Base-by-base conservation (phyloP, 192 early-diverging fungal species). In the Podila minutissima region DNA sequence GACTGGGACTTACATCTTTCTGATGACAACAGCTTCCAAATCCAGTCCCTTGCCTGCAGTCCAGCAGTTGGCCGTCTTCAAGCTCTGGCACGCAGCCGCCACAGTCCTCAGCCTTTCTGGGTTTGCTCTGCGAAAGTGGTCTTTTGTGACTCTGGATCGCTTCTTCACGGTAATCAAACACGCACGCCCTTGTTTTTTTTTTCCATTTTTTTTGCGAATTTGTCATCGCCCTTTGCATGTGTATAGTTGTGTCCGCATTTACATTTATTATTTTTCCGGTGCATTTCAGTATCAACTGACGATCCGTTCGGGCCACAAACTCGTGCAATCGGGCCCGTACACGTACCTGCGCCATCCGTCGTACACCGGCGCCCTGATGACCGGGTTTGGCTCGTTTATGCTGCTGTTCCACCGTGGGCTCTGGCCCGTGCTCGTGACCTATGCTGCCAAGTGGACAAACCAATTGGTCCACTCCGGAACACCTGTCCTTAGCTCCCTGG, bases 271-370 rank as follows among this genome's bases (percentile, higher is more conserved):
- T 8, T 24, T 38, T 12, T n/a, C 59, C 53, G 41, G 41, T 46
- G 41, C 41, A 46, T 46, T 46, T 46, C 12, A 74, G 72, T 74
- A 61, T 19, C 59, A 68, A 64, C 51, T 69, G 17, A 64, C 66
- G 0, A 68, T 75, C n/a, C 74, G 66, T 5, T 22, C 59, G 28
- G 62, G 67, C 6, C 74, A 75, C 41, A 62, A 64, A n/a, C 59
- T 75, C 8, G 59, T 69, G 28, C 53, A 59, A 49, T 4, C 59
- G 0, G 74, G 74, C 1, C 74, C 74, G 4, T 75, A 75, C 62
- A 64, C 5, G 11, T 69, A 64, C 61, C 74, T 75, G 15, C 67
- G 67, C 32, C 74, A 75, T 49, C 74, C 74, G 3, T 75, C 74
- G 33, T 75, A 75, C 62, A 69, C 66, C 0, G 74, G 74, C 12